Percentiles rank a stretch among this genome's conserved stretches.
phyloP scores from a whole-genome alignment of 2,329 filamentous ascomycete species.

The Dactylellina cionopaga region DNA sequence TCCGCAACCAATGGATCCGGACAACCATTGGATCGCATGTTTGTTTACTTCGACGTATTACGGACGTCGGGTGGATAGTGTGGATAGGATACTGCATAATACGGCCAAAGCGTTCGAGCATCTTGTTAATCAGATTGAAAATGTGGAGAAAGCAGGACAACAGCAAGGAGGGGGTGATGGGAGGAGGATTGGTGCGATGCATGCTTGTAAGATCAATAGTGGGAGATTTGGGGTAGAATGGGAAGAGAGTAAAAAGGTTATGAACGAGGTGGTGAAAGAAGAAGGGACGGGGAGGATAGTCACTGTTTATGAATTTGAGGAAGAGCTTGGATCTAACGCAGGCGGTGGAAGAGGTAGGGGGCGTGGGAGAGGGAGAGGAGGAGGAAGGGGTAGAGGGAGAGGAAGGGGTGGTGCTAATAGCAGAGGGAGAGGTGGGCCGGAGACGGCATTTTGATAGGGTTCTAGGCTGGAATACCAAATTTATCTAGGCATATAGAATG shows the following conservation, averaged over 20 bases:
- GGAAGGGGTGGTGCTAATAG: neutral
- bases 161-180: neutral
- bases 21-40: slow-evolving; percentile 38
- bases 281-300: slow-evolving; percentile 31
- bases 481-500: too few species aligned
- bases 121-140: slow-evolving; percentile 7
- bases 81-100: slow-evolving; percentile 22
- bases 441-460: neutral
- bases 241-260: slow-evolving; percentile 18
- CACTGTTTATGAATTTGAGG: slow-evolving; percentile 42
- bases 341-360: slow-evolving; percentile 13
- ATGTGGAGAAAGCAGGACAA: neutral
- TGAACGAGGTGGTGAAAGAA: slow-evolving; percentile 11
- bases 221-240: slow-evolving; percentile 44
- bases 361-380: slow-evolving; percentile 10
- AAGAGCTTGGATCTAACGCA: neutral
- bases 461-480: too few species aligned
- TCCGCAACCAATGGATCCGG: slow-evolving; percentile 17
- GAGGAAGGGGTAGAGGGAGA: slow-evolving; percentile 1
- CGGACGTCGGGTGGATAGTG: slow-evolving; percentile 21
- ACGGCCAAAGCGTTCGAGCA: slow-evolving; percentile 36
- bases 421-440: neutral
- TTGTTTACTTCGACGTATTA: slow-evolving; percentile 38
- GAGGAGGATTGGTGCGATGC: slow-evolving; percentile 8
- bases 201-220: slow-evolving; percentile 50